Conservation (phyloP, 495 filamentous ascomycete species). For the Rusavskia elegans region DNA sequence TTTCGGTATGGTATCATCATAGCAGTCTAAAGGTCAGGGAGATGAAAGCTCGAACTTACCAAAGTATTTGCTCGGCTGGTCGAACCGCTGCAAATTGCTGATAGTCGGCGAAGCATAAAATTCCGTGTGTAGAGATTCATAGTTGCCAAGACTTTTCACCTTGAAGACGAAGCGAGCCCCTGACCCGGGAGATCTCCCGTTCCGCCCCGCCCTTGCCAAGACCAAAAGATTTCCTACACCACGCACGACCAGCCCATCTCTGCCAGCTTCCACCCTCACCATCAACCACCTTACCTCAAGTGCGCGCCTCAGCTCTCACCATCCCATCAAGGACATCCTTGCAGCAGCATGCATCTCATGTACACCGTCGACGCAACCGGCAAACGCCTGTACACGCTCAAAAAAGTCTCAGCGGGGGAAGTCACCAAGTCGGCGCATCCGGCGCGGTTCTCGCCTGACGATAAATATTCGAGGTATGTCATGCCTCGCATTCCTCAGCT, state of each 20-base stretch:
- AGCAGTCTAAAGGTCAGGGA: conserved; percentile 8
- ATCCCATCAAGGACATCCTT: no score
- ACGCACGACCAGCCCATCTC: neutral
- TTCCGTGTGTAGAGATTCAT: no score
- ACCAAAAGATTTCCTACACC: no score
- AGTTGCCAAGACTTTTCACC: no score
- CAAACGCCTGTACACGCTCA: conserved; percentile 78
- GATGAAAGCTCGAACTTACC: conserved; percentile 1
- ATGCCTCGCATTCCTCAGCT: neutral
- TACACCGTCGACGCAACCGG: conserved; percentile 64
- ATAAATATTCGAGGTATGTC: conserved; percentile 77
- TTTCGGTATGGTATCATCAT: conserved; percentile 31
- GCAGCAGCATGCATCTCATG: conserved; percentile 45
- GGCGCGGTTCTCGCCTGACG: conserved; percentile 90
- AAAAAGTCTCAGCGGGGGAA: conserved; percentile 60
- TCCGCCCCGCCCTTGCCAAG: neutral
- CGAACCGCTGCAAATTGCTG: no score
- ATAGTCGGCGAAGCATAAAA: no score
- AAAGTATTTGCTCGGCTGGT: neutral
- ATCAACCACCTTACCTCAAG: neutral
- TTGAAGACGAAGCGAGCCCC: no score
- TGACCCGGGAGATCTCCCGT: neutral
- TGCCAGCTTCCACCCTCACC: neutral
- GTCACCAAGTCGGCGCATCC: conserved; percentile 94
- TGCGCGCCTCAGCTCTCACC: no score